Evolutionary conservation across 768 basidiomycete species (phyloP), one percentile per base, ranked within the genome.

Genomic region (Mycena rebaudengoi): DNA sequence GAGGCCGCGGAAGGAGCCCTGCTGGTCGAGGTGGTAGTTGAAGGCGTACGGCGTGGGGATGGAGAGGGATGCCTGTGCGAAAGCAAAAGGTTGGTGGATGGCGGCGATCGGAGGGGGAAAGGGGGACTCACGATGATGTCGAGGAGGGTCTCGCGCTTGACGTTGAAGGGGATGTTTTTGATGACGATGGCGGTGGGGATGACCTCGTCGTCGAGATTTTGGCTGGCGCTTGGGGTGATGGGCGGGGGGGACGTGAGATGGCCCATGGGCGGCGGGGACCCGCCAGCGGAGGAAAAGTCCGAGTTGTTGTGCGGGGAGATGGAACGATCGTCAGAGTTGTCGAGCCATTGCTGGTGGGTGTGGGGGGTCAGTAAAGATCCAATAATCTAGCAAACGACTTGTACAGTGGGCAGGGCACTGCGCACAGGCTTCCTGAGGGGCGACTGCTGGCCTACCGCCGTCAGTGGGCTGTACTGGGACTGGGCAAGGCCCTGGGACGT

Each of bases 101-200:
- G 14, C 33, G 33, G 29, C 29, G 45, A 43, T 68, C 46, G 18
- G 35, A 53, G 64, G 49, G 60, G 21, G 57, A 58, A 49, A 43
- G 57, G 59, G 67, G 51, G 48, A 87, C 94, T 67, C 60, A 97
- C 96, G 76, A 99, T 99, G 76, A 98, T 95, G 81, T 92, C 91
- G 73, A 99, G 89, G 70, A 99, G 87, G 43, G 94, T 94, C 81
- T 99, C 97, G 74, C 94, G 91, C 81, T 96, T 94, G 69, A 98
- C 95, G 72, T 96, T 96, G 85, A 99, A 99, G 69, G 97, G 97
- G 82, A 99, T 99, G 84, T 98, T 98, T 88, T 99, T 99, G 79
- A 99, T 98, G 75, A 99, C 98, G 73, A 99, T 98, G 56, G 98
- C 98, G 11, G 96, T 99, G 57, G 97, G 97, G 79, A 99, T 99